A percentile compares a stretch with the other conserved stretches of the same genome.
Evolutionary conservation across 768 basidiomycete species (phyloP).

Genomic region (Boletus sensibilis): DNA sequence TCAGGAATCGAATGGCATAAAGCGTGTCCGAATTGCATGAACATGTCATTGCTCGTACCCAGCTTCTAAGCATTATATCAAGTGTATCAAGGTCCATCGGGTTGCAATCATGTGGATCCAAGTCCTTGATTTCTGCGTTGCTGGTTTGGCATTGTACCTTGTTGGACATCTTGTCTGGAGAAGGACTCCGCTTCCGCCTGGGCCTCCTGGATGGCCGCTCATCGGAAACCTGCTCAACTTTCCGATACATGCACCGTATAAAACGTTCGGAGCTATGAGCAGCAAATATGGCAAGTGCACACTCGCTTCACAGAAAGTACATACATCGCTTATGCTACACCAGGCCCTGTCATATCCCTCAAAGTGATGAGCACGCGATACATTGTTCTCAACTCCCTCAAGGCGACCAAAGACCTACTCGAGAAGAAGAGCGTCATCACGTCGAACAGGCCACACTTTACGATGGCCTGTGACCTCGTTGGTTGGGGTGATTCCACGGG

Average conservation of each 20-base stretch:
- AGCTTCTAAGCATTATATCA: not conserved
- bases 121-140: constrained; percentile 1
- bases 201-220: constrained; percentile 32
- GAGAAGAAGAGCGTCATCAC: constrained; percentile 7
- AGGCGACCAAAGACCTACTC: constrained; percentile 25
- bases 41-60: not conserved
- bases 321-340: constrained; percentile 8
- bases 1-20: not conserved
- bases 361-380: constrained; percentile 42
- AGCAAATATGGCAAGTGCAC: constrained; percentile 45
- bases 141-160: constrained; percentile 12
- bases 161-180: not conserved
- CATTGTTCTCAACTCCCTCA: constrained; percentile 47
- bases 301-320: not conserved
- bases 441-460: constrained; percentile 9
- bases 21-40: no score
- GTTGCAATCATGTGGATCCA: not conserved
- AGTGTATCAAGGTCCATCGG: not conserved
- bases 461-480: constrained; percentile 23
- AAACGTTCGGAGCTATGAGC: constrained; percentile 40
- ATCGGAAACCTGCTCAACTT: constrained; percentile 59
- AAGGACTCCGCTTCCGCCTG: constrained; percentile 4
- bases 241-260: constrained; percentile 49
- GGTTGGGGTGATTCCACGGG: constrained; percentile 1
- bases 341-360: constrained; percentile 10